Evolutionary conservation across 2,329 filamentous ascomycete species (phyloP).

Genomic region (Magnaporthiopsis poae): DNA sequence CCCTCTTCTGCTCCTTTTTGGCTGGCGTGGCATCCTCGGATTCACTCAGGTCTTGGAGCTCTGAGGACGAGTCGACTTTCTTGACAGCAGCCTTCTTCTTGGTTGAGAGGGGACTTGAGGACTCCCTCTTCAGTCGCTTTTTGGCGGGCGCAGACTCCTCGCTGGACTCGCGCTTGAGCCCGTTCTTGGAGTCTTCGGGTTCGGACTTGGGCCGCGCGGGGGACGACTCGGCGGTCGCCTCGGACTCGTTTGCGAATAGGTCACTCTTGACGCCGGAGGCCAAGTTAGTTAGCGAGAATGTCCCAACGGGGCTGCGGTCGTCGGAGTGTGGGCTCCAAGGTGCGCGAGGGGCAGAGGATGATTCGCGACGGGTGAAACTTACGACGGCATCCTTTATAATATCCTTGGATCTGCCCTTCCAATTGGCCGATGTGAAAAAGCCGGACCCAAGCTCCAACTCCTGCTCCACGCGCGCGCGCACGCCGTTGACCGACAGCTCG

Average conservation of each 20-base stretch:
- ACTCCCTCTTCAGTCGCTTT: conserved; percentile 13
- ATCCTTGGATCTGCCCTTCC: conserved; percentile 50
- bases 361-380: conserved; percentile 20
- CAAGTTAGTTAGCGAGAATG: conserved; percentile 1
- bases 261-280: conserved; percentile 2
- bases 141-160: conserved; percentile 12
- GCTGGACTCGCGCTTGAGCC: conserved; percentile 21
- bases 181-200: conserved; percentile 17
- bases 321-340: not conserved
- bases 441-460: conserved; percentile 37
- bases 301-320: not conserved
- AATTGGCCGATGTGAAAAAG: conserved; percentile 39
- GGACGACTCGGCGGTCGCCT: not conserved
- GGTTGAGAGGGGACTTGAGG: conserved; percentile 7
- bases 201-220: conserved; percentile 8
- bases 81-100: conserved; percentile 9
- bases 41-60: too few species aligned
- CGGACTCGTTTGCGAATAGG: conserved; percentile 8
- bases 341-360: not conserved
- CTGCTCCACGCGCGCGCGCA: conserved; percentile 43
- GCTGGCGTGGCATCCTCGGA: not conserved
- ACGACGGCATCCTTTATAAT: conserved; percentile 49
- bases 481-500: conserved; percentile 44
- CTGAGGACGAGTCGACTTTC: conserved; percentile 1
- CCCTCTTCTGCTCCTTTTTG: conserved; percentile 12